phyloP scores from a whole-genome alignment of 2,329 filamentous ascomycete species.

The Penicillium sp. region DNA sequence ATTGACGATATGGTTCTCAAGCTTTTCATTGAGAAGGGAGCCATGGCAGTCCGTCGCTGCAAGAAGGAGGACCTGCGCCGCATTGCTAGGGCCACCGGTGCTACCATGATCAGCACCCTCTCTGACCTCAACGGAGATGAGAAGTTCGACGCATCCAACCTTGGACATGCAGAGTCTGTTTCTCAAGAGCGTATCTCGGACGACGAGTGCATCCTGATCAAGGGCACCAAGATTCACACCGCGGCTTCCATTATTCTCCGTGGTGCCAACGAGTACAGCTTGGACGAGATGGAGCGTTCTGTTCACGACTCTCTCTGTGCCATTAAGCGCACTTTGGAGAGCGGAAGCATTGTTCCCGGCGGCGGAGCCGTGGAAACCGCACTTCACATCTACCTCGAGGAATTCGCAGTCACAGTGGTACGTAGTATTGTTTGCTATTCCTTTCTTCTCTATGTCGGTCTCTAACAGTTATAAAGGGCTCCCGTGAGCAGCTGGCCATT shows the following conservation, averaged over 20 bases:
- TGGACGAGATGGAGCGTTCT: slow-evolving; percentile 99
- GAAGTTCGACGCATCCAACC: slow-evolving; percentile 84
- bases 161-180: slow-evolving; percentile 92
- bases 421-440: slow-evolving; percentile 29
- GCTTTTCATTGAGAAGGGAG: slow-evolving; percentile 88
- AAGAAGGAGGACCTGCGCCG: slow-evolving; percentile 98
- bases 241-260: slow-evolving; percentile 95
- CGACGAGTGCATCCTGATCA: slow-evolving; percentile 95
- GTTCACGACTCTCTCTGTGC: slow-evolving; percentile 95
- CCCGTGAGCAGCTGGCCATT: slow-evolving; percentile 94
- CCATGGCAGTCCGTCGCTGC: slow-evolving; percentile 92
- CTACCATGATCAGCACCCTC: slow-evolving; percentile 85
- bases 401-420: slow-evolving; percentile 94
- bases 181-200: slow-evolving; percentile 98
- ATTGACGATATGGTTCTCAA: slow-evolving; percentile 96
- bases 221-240: slow-evolving; percentile 90
- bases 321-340: slow-evolving; percentile 95
- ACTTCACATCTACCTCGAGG: slow-evolving; percentile 97
- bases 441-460: neutral
- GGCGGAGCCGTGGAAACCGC: slow-evolving; percentile 98
- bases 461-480: slow-evolving; percentile 54
- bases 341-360: slow-evolving; percentile 92
- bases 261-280: slow-evolving; percentile 90
- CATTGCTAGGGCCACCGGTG: slow-evolving; percentile 93
- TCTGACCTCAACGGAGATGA: slow-evolving; percentile 98